Base-by-base conservation (phyloP, 345 rosid species). In the Eucalyptus globulus region DNA sequence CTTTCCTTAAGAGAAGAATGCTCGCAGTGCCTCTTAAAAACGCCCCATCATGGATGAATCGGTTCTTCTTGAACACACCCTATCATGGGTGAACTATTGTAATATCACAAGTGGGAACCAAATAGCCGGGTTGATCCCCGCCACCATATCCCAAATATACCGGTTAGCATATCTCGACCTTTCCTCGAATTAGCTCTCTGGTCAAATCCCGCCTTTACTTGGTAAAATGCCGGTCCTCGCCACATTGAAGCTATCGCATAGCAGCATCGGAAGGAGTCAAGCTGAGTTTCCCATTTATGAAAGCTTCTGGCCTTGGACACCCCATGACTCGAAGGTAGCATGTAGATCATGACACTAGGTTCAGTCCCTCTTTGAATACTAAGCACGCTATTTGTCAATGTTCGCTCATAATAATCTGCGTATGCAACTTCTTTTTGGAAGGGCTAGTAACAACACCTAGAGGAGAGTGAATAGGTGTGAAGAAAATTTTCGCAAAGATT, bases 281-380 rank as follows among this genome's bases (percentile, higher is more conserved):
- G 92, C 37, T 91, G 92, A 88, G 96, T 94, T 92, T 98, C 99
- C 99, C 99, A 98, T 86, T 96, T 93, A 86, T 97, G 99, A 90
- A 90, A 89, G 92, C 95, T 94, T 87, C 86, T 90, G 7, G 96
- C 98, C 91, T 96, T 97, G 86, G 99, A 98, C 89, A 92, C 93
- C 80, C 99, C 99, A 37, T 87, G 95, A 47, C 93, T 93, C 65
- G 93, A 92, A 88, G 99, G 99, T 87, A 97, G 99, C 99, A 97
- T 95, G 96, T 97, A 98, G 90, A 97, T 97, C 99, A 97, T 98
- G 56, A 93, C 89, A 87, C 99, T 99, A 7, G 99, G 99, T 40
- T 98, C 95, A 17, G 93, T 95, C 88, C 98, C 99, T 90, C 99
- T 94, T 90, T 98, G 99, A 92, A 95, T 98, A 87, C 97, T 90